Evolutionary conservation across 164 flowering plant genomes (phyloP).

Genomic region (Dillenia turbinata): DNA sequence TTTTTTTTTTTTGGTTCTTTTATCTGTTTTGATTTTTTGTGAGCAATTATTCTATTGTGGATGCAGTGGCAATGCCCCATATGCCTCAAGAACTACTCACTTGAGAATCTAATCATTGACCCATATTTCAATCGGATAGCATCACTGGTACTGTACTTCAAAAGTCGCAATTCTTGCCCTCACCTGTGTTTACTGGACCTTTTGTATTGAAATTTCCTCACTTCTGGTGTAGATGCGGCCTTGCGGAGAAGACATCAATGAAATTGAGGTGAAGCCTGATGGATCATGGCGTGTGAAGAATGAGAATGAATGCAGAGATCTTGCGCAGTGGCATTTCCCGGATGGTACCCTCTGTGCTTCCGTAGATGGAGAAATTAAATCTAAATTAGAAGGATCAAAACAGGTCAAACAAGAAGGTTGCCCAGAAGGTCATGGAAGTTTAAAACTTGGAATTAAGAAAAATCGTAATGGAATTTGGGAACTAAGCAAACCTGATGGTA

Average conservation of each 20-base stretch:
- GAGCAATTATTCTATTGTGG: constrained; percentile 5
- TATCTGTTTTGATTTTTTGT: not conserved
- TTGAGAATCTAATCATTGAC: constrained; percentile 81
- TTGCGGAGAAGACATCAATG: constrained; percentile 88
- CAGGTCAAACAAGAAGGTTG: constrained; percentile 64
- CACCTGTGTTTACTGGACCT: not conserved
- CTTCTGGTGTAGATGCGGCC: constrained; percentile 44
- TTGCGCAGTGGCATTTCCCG: constrained; percentile 72
- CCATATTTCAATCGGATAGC: constrained; percentile 91
- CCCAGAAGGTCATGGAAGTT: constrained; percentile 55
- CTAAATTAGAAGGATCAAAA: constrained; percentile 35
- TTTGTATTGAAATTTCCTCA: no score
- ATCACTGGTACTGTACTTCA: constrained; percentile 44
- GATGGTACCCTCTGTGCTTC: constrained; percentile 60
- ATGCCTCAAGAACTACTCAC: constrained; percentile 83
- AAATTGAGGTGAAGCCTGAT: constrained; percentile 92
- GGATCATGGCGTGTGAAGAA: constrained; percentile 92
- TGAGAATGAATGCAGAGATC: constrained; percentile 64
- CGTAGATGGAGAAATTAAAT: constrained; percentile 31
- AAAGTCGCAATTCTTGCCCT: no score
- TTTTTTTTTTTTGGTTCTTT: not conserved
- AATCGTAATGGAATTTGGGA: constrained; percentile 76
- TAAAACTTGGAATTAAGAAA: constrained; percentile 69
- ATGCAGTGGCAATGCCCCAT: constrained; percentile 99
- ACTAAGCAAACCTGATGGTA: constrained; percentile 71